Conservation (phyloP, 306 rosid genomes). For the Cicer judaicum region DNA sequence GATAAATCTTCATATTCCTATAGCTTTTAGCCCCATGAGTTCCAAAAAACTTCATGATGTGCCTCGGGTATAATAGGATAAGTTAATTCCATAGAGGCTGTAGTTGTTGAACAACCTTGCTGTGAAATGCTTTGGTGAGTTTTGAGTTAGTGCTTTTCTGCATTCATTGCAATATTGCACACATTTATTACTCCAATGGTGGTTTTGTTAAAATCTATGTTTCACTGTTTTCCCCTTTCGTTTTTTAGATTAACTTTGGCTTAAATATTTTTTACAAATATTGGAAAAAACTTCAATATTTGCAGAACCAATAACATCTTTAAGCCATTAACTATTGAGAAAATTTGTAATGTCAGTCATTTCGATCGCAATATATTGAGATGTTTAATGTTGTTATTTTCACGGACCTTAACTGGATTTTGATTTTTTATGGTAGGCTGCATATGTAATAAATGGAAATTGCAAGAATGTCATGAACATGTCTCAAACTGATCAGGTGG, state of each 20-base stretch:
- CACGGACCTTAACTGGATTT: not conserved
- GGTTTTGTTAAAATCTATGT: not conserved
- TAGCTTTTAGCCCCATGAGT: not conserved
- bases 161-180: not conserved
- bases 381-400: constrained; percentile 25
- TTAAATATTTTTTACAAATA: not conserved
- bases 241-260: not conserved
- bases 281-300: not conserved
- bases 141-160: not conserved
- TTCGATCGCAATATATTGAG: constrained; percentile 8
- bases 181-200: not conserved
- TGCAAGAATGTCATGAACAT: constrained; percentile 97
- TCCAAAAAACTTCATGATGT: not conserved
- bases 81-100: not conserved
- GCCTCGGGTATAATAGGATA: not conserved
- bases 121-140: not conserved
- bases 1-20: not conserved
- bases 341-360: constrained; percentile 36
- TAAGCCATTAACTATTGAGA: not conserved
- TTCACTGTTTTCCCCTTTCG: not conserved
- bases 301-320: not conserved
- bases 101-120: not conserved
- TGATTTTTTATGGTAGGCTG: constrained; percentile 63
- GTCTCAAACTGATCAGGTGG: constrained; percentile 96
- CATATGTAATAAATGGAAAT: constrained; percentile 83